phyloP scores from a whole-genome alignment of 106 monocot genomes.

The Acorus calamus region DNA sequence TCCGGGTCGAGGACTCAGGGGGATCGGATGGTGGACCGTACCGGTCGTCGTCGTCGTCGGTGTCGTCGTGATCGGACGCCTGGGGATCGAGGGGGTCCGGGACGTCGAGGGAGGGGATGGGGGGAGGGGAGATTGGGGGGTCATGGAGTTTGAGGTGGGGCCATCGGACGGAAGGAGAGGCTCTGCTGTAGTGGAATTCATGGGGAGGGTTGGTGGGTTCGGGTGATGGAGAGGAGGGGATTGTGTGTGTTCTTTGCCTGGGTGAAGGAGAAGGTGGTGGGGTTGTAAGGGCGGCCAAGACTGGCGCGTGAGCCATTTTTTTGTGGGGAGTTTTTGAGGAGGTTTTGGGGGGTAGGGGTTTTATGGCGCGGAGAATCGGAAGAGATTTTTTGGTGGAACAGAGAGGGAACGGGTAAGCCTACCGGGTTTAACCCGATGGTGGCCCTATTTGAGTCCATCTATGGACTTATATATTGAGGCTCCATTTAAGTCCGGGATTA shows the following conservation, averaged over 20 bases:
- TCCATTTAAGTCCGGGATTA: too few relatives aligned
- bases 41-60: not conserved
- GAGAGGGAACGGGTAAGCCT: too few relatives aligned
- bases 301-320: too few relatives aligned
- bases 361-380: too few relatives aligned
- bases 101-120: conserved; percentile 5
- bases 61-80: not conserved
- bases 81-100: not conserved
- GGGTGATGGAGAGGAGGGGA: not conserved
- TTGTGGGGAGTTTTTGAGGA: too few relatives aligned
- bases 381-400: too few relatives aligned
- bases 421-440: too few relatives aligned
- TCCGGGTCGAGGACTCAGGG: conserved; percentile 30
- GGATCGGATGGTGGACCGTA: conserved; percentile 12
- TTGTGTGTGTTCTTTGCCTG: too few relatives aligned
- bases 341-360: too few relatives aligned
- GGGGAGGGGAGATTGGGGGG: conserved; percentile 3
- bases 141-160: conserved; percentile 48
- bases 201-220: not conserved
- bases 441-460: too few relatives aligned
- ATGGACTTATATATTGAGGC: too few relatives aligned
- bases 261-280: conserved; percentile 1
- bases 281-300: not conserved
- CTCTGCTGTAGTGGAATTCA: conserved; percentile 51
- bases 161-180: conserved; percentile 80